A percentile compares a stretch with the other conserved stretches of the same genome.
These are phyloP conservation scores for Sporothrix mexicana DNA, from an alignment of 2,329 filamentous ascomycete genomes.

Conservation along the genomic window DNA sequence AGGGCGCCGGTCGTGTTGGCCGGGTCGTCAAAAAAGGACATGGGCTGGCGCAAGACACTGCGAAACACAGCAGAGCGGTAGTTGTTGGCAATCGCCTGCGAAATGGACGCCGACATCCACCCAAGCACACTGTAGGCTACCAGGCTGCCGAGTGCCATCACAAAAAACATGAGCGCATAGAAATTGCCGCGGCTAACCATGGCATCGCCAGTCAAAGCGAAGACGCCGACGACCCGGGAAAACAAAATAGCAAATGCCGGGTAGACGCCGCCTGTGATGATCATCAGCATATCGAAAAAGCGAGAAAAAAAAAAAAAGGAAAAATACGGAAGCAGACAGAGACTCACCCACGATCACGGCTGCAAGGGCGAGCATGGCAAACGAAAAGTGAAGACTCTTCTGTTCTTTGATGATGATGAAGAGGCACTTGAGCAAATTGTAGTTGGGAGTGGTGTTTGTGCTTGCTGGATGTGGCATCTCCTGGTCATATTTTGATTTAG, in stretches of 20 bases:
- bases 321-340: background rate
- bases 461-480: background rate
- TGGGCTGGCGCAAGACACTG: slow-evolving; percentile 64
- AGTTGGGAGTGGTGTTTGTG: slow-evolving; percentile 19
- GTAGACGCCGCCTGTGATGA: slow-evolving; percentile 43
- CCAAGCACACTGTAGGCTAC: slow-evolving; percentile 60
- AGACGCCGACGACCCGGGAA: slow-evolving; percentile 42
- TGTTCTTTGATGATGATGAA: slow-evolving; percentile 28
- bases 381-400: slow-evolving; percentile 20
- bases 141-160: slow-evolving; percentile 60
- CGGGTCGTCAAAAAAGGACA: slow-evolving; percentile 65
- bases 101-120: slow-evolving; percentile 32
- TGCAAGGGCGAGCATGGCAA: slow-evolving; percentile 11
- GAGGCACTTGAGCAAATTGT: slow-evolving; percentile 24
- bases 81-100: slow-evolving; percentile 53
- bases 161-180: slow-evolving; percentile 70
- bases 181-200: slow-evolving; percentile 51
- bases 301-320: background rate
- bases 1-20: slow-evolving; percentile 66
- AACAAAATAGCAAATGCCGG: slow-evolving; percentile 59
- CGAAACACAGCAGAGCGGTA: slow-evolving; percentile 67
- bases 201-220: slow-evolving; percentile 51
- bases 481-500: background rate
- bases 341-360: slow-evolving; percentile 40
- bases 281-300: too few species aligned